Base-by-base conservation (phyloP, 208 protist species). In the Crithidia acanthocephali region DNA sequence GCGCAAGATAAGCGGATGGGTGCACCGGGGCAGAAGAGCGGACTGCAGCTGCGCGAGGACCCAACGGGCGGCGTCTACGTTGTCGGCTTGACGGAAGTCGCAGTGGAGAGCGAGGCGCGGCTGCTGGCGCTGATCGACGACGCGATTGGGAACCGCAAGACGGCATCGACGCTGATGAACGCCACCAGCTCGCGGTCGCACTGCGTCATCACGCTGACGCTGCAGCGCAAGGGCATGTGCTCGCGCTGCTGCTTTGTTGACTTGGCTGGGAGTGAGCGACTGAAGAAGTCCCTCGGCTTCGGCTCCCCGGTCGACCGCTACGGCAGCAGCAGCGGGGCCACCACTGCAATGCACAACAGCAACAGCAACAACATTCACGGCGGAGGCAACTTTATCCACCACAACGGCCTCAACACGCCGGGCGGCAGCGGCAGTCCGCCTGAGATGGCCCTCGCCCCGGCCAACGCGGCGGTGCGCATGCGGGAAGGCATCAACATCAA, bases 401-500 rank as follows among this genome's bases (percentile, higher is more conserved):
- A 60, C 65, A 48, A 30, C 42, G 15, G 52, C 18, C 30, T 44
- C 42, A 57, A 42, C 42, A 28, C 60, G 2, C 2, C 11, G 4
- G 28, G 48, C 30, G 40, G 42, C 6, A 13, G 13, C 11, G 37
- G 45, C 22, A 40, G n/a, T 18, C 37, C 58, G 6, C 11, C 51
- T 2, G 71, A 72, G 74, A 55, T 44, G 22, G 68, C 48, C 40
- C 72, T 72, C 22, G n/a, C 55, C 30, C 57, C 72, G 0, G 18
- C 15, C 57, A 70, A 65, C 23, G 74, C 70, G 3, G 77, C 71
- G n/a, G 81, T 82, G 35, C 89, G 95, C 18, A 82, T 98, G 67
- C 93, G 93, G 61, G 95, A 98, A 79, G 89, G 90, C 30, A 97
- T 98, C 72, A 87, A 84, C 81, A 98, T 98, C 78, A 98, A 98